A percentile compares a stretch with the other conserved stretches of the same genome.
phyloP scores from a whole-genome alignment of 2,329 filamentous ascomycete genomes.

The Dothistroma pini region DNA sequence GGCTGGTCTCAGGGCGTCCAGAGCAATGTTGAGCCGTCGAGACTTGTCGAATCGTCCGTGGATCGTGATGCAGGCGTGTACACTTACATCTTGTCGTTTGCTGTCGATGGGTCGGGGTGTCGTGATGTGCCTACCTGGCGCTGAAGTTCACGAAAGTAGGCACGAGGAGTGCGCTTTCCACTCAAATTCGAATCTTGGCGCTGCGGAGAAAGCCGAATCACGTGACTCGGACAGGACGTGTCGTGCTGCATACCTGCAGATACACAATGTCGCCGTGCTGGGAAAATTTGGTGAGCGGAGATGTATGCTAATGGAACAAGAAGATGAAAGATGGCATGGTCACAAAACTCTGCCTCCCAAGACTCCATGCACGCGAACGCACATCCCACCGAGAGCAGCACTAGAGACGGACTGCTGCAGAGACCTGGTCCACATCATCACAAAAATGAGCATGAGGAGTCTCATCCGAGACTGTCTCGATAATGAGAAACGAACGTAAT shows the following conservation, averaged over 20 bases:
- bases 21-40: not conserved
- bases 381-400: not conserved
- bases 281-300: too few relatives aligned
- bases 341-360: not conserved
- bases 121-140: conserved; percentile 1
- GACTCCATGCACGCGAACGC: not conserved
- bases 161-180: not conserved
- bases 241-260: too few relatives aligned
- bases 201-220: not conserved
- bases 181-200: not conserved
- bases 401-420: not conserved
- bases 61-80: not conserved
- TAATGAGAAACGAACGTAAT: too few relatives aligned
- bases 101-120: conserved; percentile 11
- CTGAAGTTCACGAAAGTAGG: not conserved
- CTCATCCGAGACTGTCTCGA: too few relatives aligned
- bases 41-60: not conserved
- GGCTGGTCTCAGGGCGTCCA: not conserved
- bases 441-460: too few relatives aligned
- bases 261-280: too few relatives aligned
- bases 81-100: conserved; percentile 12
- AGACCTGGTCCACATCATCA: too few relatives aligned
- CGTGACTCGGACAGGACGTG: not conserved
- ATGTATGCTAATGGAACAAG: not conserved
- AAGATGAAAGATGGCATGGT: not conserved